Base-by-base conservation (phyloP, 1,284 basidiomycete genomes). In the Xerocomus tenax region DNA sequence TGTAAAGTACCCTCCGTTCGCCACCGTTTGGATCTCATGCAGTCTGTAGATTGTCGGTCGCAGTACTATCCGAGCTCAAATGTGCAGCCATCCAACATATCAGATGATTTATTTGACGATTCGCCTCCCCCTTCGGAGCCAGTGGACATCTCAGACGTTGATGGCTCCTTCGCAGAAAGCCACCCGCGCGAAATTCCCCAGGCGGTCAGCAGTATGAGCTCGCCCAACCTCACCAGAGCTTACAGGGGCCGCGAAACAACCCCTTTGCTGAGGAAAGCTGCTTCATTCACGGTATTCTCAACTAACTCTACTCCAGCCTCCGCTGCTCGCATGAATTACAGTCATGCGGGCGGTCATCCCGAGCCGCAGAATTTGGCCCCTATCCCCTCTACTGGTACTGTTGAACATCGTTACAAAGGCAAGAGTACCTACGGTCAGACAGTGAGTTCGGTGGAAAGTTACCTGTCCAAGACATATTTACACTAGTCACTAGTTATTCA, bases 341-440 rank as follows among this genome's bases (percentile, higher is more conserved):
- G 5, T 29, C 43, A 13, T 8, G 10, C 45, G 26, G 50, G 29
- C 15, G 42, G 45, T 39, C 10, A 21, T 34, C 21, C 15, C 9
- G 30, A 48, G 1, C 44, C 40, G 7, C 53, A 47, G 30, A 45
- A 38, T 16, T 32, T 47, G 30, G 18, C 44, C 6, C 54, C 42
- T 35, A 29, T 25, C 21, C 35, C 49, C 6, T 48, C 59, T 36
- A 15, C 38, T 6, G 38, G 61, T 36, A 66, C 56, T 46, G 54
- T 58, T 29, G 64, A 61, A 41, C 53, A 69, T 53, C 54, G 60
- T 43, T 68, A 71, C 53, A 64, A 61, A 19, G 79, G 87, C 40
- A 69, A 77, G 66, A 83, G 86, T 54, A 91, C 89, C 2, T 90
- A 84, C 62, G 85, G 86, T 23, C 89, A 92, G 65, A 91, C 88